These are phyloP conservation scores for Coemansia sp. DNA, from an alignment of 192 early-diverging fungal species.

Conservation along the genomic window DNA sequence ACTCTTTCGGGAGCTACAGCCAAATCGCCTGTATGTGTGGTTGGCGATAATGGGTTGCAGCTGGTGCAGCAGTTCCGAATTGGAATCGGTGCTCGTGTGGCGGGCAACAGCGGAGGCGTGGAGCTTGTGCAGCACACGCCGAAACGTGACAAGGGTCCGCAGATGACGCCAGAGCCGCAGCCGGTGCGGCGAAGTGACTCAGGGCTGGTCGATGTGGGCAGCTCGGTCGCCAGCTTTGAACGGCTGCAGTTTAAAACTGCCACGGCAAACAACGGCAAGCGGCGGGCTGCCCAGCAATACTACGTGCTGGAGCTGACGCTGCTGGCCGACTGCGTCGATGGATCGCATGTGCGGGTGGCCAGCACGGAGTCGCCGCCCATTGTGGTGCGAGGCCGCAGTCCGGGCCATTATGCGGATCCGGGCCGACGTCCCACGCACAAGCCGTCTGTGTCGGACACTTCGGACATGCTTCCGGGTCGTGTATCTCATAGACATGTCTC, in stretches of 20 bases:
- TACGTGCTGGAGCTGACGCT: constrained; percentile 82
- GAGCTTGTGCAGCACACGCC: constrained; percentile 86
- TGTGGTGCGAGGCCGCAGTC: constrained; percentile 90
- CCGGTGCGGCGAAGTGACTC: constrained; percentile 59
- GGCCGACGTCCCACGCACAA: background rate
- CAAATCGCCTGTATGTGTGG: constrained; percentile 57
- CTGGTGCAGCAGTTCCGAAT: constrained; percentile 70
- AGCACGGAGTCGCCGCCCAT: constrained; percentile 73
- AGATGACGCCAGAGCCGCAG: constrained; percentile 66
- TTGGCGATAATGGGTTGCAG: constrained; percentile 52
- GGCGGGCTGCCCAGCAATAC: constrained; percentile 93
- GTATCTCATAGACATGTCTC: no score
- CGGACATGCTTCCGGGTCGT: background rate
- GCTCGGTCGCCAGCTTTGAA: constrained; percentile 76
- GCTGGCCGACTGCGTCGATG: constrained; percentile 68
- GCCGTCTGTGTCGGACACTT: background rate
- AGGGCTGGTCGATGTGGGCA: constrained; percentile 10
- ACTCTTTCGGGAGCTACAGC: constrained; percentile 34
- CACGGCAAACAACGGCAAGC: constrained; percentile 93
- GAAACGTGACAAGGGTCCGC: constrained; percentile 93
- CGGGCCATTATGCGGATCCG: constrained; percentile 85
- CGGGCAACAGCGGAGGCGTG: constrained; percentile 70
- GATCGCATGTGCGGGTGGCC: constrained; percentile 61
- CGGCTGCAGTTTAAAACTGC: constrained; percentile 96
- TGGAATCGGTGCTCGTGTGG: constrained; percentile 74